Base-by-base conservation (phyloP, 345 rosid species). In the Aethionema arabicum region DNA sequence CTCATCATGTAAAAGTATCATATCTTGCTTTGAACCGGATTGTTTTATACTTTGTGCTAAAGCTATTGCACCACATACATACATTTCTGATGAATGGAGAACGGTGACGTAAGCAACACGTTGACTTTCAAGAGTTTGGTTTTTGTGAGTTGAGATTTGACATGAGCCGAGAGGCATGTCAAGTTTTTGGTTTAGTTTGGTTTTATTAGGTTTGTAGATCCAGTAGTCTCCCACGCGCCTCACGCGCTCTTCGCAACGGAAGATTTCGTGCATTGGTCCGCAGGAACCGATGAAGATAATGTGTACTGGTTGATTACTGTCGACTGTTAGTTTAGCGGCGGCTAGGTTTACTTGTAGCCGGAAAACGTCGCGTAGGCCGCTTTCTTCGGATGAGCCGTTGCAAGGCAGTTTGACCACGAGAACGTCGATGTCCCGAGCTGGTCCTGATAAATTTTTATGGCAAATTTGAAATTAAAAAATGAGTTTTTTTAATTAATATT, bases 21-120 rank as follows among this genome's bases (percentile, higher is more conserved):
- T 83, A 69, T 80, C 95, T 2, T 47, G 29, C 0, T 54, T 77
- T 0, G 96, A 82, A 59, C 77, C 75, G 11, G 79, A 72, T 32
- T 72, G 88, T 2, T 66, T 72, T 44, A 92, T 83, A 74, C 97
- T 89, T 32, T 81, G 93, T 7, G 96, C 98, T 55, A 92, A 63
- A n/a, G 95, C 81, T 31, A 89, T 87, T 41, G 98, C 97, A 2
- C 97, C 98, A 14, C 96, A 89, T 0, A 92, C 95, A 55, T 89
- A 92, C 27, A 77, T 79, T 62, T 87, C 95, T 0, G 97, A 87
- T 8, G 98, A 85, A 56, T 87, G 97, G 15, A 89, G 82, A 11
- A 92, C 68, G 3, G 96, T 89, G 11, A 71, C 96, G 49, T 89
- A 89, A 32, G 95, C 98, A n/a, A 77, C 79, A 27, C 75, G 70